phyloP scores from a whole-genome alignment of 768 basidiomycete species.

The Melanogaster broomeanus region DNA sequence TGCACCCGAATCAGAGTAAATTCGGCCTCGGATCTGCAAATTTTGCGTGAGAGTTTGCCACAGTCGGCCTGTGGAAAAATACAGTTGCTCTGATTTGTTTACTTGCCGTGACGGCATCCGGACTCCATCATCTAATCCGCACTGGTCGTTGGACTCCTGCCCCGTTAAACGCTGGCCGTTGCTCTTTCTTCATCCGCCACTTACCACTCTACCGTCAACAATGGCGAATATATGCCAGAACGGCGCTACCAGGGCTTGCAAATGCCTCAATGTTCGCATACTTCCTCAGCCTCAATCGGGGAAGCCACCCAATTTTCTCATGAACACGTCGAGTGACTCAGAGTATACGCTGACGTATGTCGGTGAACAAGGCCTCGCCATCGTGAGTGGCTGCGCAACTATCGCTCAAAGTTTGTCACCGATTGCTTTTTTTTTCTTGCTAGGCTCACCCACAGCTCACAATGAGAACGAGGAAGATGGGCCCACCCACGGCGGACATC shows the following conservation, averaged over 20 bases:
- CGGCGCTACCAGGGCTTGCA: slow-evolving; percentile 51
- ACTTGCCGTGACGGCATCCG: slow-evolving; percentile 32
- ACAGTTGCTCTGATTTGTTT: slow-evolving; percentile 12
- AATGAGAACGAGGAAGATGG: slow-evolving; percentile 57
- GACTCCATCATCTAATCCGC: slow-evolving; percentile 38
- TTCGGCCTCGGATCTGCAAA: slow-evolving; percentile 2
- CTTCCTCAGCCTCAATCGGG: slow-evolving; percentile 30
- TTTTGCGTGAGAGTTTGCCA: background rate
- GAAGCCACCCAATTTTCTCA: slow-evolving; percentile 39
- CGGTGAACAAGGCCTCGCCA: slow-evolving; percentile 63
- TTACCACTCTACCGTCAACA: slow-evolving; percentile 2
- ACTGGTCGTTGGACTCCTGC: slow-evolving; percentile 13
- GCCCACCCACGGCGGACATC: slow-evolving; percentile 42
- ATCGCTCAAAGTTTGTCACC: background rate
- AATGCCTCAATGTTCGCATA: slow-evolving; percentile 72
- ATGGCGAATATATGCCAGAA: slow-evolving; percentile 26
- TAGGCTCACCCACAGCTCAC: slow-evolving; percentile 74
- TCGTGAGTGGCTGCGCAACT: slow-evolving; percentile 47
- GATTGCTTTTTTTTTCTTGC: slow-evolving; percentile 12
- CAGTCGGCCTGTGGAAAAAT: slow-evolving; percentile 27
- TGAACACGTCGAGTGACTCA: slow-evolving; percentile 23
- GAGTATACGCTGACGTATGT: slow-evolving; percentile 60
- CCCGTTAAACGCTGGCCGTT: slow-evolving; percentile 27
- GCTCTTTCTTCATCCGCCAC: slow-evolving; percentile 20
- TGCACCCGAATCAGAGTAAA: background rate